Percentiles rank a stretch among this genome's conserved stretches.
Evolutionary conservation across 1,284 basidiomycete species (phyloP).

Genomic region (Calocybe gambosa): DNA sequence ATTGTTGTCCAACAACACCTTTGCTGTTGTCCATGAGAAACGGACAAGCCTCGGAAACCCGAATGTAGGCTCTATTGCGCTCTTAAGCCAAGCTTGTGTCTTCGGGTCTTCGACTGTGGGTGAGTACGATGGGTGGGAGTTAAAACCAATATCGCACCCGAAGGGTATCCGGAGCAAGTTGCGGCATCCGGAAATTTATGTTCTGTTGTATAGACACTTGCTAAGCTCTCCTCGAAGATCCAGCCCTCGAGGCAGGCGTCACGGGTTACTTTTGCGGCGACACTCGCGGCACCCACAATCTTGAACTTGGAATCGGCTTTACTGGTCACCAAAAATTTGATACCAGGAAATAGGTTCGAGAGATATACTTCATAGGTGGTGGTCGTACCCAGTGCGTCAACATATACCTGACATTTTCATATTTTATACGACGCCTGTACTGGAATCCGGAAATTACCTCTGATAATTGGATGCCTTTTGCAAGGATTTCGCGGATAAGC

Average conservation of each 20-base stretch:
- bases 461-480: slow-evolving; percentile 76
- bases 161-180: slow-evolving; percentile 83
- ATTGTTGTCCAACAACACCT: slow-evolving; percentile 78
- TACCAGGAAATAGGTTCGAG: slow-evolving; percentile 72
- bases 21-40: slow-evolving; percentile 96
- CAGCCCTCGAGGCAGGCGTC: slow-evolving; percentile 88
- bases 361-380: slow-evolving; percentile 81
- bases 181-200: slow-evolving; percentile 28
- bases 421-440: neutral
- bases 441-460: slow-evolving; percentile 44
- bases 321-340: slow-evolving; percentile 83
- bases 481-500: slow-evolving; percentile 80
- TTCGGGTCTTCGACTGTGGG: slow-evolving; percentile 64
- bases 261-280: slow-evolving; percentile 94
- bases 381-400: slow-evolving; percentile 91
- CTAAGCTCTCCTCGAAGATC: slow-evolving; percentile 59
- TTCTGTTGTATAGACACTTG: slow-evolving; percentile 14
- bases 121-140: neutral
- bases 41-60: slow-evolving; percentile 89
- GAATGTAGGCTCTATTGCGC: slow-evolving; percentile 81
- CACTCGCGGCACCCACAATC: slow-evolving; percentile 94
- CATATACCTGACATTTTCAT: slow-evolving; percentile 64
- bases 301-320: slow-evolving; percentile 97
- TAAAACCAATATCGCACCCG: slow-evolving; percentile 46
- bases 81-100: slow-evolving; percentile 82